Base-by-base conservation (phyloP, 768 basidiomycete genomes). In the Dentipellis fragilis region DNA sequence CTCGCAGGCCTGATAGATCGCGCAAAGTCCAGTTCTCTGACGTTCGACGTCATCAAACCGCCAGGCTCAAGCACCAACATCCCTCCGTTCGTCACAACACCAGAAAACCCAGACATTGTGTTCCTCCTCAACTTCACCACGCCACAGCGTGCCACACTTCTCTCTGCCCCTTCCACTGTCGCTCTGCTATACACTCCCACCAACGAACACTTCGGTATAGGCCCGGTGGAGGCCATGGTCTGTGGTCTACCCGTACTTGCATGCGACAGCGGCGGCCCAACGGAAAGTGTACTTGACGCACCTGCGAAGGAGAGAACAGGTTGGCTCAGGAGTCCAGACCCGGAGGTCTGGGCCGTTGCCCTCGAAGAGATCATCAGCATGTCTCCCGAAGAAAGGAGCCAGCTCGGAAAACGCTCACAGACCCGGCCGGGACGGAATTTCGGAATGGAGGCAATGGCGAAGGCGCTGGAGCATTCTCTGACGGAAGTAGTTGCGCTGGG, bases 161-260 rank as follows among this genome's bases (percentile, higher is more conserved):
- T 99, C 38, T 79, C 72, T 11, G 77, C 81, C 4, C 67, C 80
- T 0, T 79, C 77, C 4, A 89, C 91, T 0, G 69, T 81, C 14
- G 89, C 81, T 0, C 74, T 98, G 0, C 76, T 99, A 7, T 99
- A 99, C 67, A 99, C 95, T 0, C 96, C 95, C 0, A 73, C 80
- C 8, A 95, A 95, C 68, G 95, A 99, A 64, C 95, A 99, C 67
- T 96, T 98, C 67, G 96, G 95, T 1, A 97, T 99, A 61, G 94
- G 87, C 0, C 95, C 96, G 2, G 80, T 97, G 3, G 95, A 99
- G 68, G 93, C 83, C 0, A 97, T 97, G 93, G 79, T 83, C 8
- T 93, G 89, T 49, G 91, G 93, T 2, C 68, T 98, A 0, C 93
- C 94, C 0, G 87, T 98, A 1, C 71, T 99, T 17, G 94, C 93